These are phyloP conservation scores for Colletotrichum sp. DNA, from an alignment of 2,329 filamentous ascomycete genomes.

Conservation along the genomic window DNA sequence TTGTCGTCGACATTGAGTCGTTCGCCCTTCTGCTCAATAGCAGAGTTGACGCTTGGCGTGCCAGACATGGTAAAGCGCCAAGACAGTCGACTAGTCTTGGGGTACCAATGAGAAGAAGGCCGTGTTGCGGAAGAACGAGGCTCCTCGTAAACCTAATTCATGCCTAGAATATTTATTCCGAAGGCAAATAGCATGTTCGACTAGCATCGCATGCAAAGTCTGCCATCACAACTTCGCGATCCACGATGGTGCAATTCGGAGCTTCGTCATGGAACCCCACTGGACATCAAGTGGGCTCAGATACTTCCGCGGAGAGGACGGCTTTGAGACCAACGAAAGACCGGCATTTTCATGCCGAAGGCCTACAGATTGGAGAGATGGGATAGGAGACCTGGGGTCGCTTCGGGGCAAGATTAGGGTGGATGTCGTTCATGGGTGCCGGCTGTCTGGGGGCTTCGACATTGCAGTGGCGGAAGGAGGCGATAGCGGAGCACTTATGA, in stretches of 20 bases:
- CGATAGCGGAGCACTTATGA: background rate
- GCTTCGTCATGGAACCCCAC: background rate
- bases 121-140: background rate
- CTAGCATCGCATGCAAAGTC: background rate
- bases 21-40: background rate
- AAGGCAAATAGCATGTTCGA: background rate
- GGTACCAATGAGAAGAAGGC: background rate
- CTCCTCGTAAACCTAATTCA: background rate
- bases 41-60: conserved; percentile 1
- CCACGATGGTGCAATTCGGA: conserved; percentile 2
- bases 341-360: background rate
- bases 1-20: background rate
- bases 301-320: background rate
- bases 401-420: background rate
- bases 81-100: background rate
- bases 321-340: background rate
- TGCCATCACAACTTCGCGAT: background rate
- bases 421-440: background rate
- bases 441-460: background rate
- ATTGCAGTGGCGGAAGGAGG: background rate
- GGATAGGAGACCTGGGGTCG: no score
- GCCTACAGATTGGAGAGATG: no score
- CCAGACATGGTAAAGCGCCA: background rate
- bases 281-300: no score
- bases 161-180: background rate